Base-by-base conservation (phyloP, 495 filamentous ascomycete species). In the Clavariopsis aquatica region DNA sequence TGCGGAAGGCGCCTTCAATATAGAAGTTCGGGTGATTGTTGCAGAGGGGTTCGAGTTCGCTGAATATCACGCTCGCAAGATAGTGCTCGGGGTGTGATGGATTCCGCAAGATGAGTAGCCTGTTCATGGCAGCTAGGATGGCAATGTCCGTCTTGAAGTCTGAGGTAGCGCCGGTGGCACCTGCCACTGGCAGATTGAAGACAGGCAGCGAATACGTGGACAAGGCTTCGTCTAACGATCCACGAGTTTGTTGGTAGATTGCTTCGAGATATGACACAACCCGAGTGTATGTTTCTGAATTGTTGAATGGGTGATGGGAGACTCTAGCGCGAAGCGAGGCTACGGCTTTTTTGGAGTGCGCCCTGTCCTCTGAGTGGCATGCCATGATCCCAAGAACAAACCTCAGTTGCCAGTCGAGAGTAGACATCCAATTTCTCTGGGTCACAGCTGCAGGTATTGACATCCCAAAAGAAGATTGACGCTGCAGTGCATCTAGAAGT, bases 51-150 rank as follows among this genome's bases (percentile, higher is more conserved):
- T 89, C 85, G 5, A 95, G 79, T 5, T 81, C 78, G 1, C 83
- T 75, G n/a, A 96, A 74, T 1, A 93, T 72, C 6, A 78, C 73
- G 4, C 77, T 69, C 12, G 83, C 73, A 4, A 77, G 71, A 38
- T 70, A 67, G 41, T 84, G 77, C 54, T 85, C 60, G 52, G 78
- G 77, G 26, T 87, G 82, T 0, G 73, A 63, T 8, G 83, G 83
- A 38, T 86, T 78, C 49, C 92, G 89, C 65, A 96, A 78, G 58
- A 98, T 94, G 73, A 92, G 87, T 26, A 96, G 76, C 23, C 82
- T 82, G 75, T 96, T 98, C 61, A 99, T 82, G 4, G 85, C 78
- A 4, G 91, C 89, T 12, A 98, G 83, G 52, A 96, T 83, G 9
- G 86, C 79, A 20, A 95, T 78, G 64, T 96, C 90, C 2, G 83